Evolutionary conservation across 371 early-diverging fungal genomes (phyloP).

Genomic region (Coemansia sp.): DNA sequence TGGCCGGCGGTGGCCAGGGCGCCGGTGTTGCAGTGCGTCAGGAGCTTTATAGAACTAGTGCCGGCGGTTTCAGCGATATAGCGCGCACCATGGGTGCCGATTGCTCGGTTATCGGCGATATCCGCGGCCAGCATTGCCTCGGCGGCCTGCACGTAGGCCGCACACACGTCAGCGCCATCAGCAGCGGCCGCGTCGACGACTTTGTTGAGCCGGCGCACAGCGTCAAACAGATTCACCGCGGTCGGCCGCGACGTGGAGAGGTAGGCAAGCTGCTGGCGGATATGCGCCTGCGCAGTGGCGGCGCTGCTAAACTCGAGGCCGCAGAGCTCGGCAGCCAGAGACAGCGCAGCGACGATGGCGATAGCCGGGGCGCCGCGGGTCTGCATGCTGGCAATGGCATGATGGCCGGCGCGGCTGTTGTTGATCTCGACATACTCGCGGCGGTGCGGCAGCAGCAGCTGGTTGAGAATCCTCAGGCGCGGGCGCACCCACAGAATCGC

Average conservation of each 20-base stretch:
- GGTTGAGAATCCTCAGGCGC: slow-evolving; percentile 78
- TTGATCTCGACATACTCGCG: slow-evolving; percentile 73
- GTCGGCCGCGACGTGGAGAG: slow-evolving; percentile 92
- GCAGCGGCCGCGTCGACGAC: slow-evolving; percentile 42
- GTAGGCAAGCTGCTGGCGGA: slow-evolving; percentile 68
- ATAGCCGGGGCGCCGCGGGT: slow-evolving; percentile 96
- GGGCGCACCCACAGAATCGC: slow-evolving; percentile 77
- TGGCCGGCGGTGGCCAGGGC: slow-evolving; percentile 83
- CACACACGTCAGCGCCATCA: slow-evolving; percentile 47
- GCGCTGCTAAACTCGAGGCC: slow-evolving; percentile 33
- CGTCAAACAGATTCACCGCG: slow-evolving; percentile 95
- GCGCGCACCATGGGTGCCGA: slow-evolving; percentile 81
- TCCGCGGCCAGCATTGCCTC: slow-evolving; percentile 87
- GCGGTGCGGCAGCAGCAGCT: slow-evolving; percentile 88
- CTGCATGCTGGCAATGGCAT: slow-evolving; percentile 93
- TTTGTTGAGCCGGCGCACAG: slow-evolving; percentile 68
- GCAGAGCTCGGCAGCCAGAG: slow-evolving; percentile 81
- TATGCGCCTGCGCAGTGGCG: slow-evolving; percentile 48
- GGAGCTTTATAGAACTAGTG: slow-evolving; percentile 55
- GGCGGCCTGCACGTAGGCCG: slow-evolving; percentile 70
- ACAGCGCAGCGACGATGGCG: slow-evolving; percentile 92
- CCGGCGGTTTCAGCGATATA: slow-evolving; percentile 45
- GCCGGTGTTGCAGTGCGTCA: slow-evolving; percentile 98
- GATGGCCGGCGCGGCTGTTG: slow-evolving; percentile 74
- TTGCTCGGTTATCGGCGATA: slow-evolving; percentile 82